Base-by-base conservation (phyloP, 2,329 filamentous ascomycete species). In the Drechslerella coelobrocha region DNA sequence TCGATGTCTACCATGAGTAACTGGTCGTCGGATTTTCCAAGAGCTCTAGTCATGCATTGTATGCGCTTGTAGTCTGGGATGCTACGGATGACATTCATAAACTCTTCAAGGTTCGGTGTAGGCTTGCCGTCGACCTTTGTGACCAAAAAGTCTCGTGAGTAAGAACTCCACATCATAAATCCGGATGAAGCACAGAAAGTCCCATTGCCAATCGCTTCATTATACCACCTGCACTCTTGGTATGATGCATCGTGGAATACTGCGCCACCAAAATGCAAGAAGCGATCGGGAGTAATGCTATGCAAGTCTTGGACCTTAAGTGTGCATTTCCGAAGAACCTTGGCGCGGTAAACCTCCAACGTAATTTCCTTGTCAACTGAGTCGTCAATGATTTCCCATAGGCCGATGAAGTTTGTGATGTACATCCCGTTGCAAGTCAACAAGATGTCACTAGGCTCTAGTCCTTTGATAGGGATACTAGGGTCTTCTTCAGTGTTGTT, bases 361-460 rank as follows among this genome's bases (percentile, higher is more conserved):
- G 69, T 68, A 26, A 76, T 75, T 47, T 76, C 73, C 31, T 74
- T 51, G 23, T 65, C 75, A 26, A 76, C 75, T 12, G 63, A 73
- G 10, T 76, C 75, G 60, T 76, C 75, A 52, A 76, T 76, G 21
- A 76, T 76, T 10, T 73, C 69, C 75, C 75, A 76, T n/a, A 76
- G 48, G 24, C 61, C 72, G 31, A 75, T 72, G 62, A 76, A 76
- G 47, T 73, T 73, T 12, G 94, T 99, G 78, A 97, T 94, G 73
- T 97, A 87, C 77, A 93, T 89, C 75, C 85, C 90, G 78, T 97
- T 96, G 54, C 99, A 82, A 0, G 91, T 95, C 69, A 99, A 85
- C 65, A 99, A 86, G 56, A 99, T 89, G 77, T 99, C 94, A 61
- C 92, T 92, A 21, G 75, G 75, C 43, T 76, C 75, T 8, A 76